Percentiles rank a stretch among this genome's conserved stretches.
These are phyloP conservation scores for Schrenkiella parvula DNA, from an alignment of 345 rosid species.

Conservation along the genomic window DNA sequence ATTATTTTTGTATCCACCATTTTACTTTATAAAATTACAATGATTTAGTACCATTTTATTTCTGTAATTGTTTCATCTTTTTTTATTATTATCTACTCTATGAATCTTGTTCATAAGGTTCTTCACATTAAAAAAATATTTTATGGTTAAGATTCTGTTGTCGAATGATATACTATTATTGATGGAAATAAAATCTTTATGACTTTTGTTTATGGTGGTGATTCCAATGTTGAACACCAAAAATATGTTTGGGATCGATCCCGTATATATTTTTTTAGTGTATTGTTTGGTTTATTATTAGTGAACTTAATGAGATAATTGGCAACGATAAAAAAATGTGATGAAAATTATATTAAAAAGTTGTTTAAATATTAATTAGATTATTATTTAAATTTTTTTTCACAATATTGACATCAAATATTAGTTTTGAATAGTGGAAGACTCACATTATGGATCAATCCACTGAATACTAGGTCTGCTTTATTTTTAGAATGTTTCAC, in stretches of 20 bases:
- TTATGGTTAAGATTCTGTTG: too few species aligned
- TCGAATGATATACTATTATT: too few species aligned
- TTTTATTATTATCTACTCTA: neutral
- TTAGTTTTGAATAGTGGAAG: neutral
- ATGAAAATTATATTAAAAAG: too few species aligned
- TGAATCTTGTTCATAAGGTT: neutral
- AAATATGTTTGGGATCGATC: too few species aligned
- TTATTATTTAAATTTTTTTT: neutral
- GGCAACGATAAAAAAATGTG: too few species aligned
- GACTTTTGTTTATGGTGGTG: too few species aligned
- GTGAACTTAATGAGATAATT: too few species aligned
- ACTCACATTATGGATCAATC: neutral
- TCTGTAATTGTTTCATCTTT: neutral
- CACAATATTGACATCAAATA: neutral
- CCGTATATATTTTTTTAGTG: too few species aligned
- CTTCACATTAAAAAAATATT: too few species aligned
- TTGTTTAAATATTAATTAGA: neutral
- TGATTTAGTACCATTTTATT: neutral
- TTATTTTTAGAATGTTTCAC: neutral
- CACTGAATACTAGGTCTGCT: neutral
- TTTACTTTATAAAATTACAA: neutral
- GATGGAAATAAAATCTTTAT: too few species aligned
- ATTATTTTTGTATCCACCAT: neutral
- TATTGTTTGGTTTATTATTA: too few species aligned
- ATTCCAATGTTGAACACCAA: too few species aligned